Conservation (phyloP, 1,284 basidiomycete genomes). For the Ceratorhiza oryzae-sativae region DNA sequence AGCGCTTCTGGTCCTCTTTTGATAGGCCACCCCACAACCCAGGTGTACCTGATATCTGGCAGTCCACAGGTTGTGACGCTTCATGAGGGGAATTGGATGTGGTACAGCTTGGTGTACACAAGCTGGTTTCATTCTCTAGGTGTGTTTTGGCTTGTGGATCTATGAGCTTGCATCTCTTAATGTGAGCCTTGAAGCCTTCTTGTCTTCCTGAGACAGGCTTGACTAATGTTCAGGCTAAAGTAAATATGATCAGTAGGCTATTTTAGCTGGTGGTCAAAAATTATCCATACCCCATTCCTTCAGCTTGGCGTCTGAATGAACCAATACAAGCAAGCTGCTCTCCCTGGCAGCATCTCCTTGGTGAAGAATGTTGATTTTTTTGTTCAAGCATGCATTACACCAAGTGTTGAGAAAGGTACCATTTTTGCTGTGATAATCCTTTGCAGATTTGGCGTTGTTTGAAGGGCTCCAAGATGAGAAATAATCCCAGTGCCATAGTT, state of each 20-base stretch:
- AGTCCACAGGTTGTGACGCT: not conserved
- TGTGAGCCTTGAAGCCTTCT: slow-evolving; percentile 6
- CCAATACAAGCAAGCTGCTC: not conserved
- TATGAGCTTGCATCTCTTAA: not conserved
- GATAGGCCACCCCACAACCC: not conserved
- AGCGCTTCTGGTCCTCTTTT: not conserved
- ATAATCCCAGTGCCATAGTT: slow-evolving; percentile 13
- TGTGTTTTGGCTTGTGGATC: not conserved
- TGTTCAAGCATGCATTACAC: not conserved
- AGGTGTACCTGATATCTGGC: not conserved
- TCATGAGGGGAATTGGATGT: not conserved
- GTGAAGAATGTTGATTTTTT: not conserved
- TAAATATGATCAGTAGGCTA: too few species aligned
- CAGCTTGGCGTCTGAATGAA: not conserved
- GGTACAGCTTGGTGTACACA: not conserved
- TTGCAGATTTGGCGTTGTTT: not conserved
- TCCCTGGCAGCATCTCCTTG: not conserved
- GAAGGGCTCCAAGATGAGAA: not conserved
- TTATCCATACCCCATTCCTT: not conserved
- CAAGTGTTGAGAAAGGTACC: not conserved
- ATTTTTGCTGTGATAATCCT: slow-evolving; percentile 7
- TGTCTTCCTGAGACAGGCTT: not conserved
- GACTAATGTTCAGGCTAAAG: not conserved
- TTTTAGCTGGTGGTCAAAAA: not conserved
- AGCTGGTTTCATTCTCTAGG: not conserved